Conservation (phyloP, 345 rosid genomes). For the Brassica napus region DNA sequence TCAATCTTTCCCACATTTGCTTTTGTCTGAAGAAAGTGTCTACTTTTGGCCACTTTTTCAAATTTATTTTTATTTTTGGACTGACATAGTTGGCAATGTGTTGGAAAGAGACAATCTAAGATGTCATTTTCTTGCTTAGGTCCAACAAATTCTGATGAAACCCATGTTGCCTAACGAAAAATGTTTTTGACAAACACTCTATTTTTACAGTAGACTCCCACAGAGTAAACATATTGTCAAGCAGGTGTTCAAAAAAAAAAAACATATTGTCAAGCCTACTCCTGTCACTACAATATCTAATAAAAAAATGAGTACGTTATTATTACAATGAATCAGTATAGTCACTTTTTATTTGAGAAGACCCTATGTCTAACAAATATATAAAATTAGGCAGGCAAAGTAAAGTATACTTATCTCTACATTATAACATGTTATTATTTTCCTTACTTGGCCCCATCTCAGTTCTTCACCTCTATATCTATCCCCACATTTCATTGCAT, state of each 20-base stretch:
- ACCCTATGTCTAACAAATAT: conserved; percentile 13
- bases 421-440: conserved; percentile 22
- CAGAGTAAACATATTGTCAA: conserved; percentile 22
- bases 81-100: conserved; percentile 46
- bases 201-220: conserved; percentile 17
- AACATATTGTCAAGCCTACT: background rate
- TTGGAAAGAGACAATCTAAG: conserved; percentile 43
- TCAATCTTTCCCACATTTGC: conserved; percentile 49
- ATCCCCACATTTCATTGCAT: conserved; percentile 25
- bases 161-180: conserved; percentile 39
- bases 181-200: conserved; percentile 28
- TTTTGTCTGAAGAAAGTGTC: conserved; percentile 63
- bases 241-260: background rate
- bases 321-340: background rate
- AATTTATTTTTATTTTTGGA: conserved; percentile 34
- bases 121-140: conserved; percentile 30
- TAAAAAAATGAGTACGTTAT: background rate
- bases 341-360: conserved; percentile 6
- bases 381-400: conserved; percentile 49
- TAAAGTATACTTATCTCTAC: conserved; percentile 48
- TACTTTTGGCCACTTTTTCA: conserved; percentile 40
- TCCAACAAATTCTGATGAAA: conserved; percentile 21
- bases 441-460: conserved; percentile 21
- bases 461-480: conserved; percentile 34
- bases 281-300: conserved; percentile 2